Base-by-base conservation (phyloP, 345 rosid genomes). In the Aethionema arabicum region DNA sequence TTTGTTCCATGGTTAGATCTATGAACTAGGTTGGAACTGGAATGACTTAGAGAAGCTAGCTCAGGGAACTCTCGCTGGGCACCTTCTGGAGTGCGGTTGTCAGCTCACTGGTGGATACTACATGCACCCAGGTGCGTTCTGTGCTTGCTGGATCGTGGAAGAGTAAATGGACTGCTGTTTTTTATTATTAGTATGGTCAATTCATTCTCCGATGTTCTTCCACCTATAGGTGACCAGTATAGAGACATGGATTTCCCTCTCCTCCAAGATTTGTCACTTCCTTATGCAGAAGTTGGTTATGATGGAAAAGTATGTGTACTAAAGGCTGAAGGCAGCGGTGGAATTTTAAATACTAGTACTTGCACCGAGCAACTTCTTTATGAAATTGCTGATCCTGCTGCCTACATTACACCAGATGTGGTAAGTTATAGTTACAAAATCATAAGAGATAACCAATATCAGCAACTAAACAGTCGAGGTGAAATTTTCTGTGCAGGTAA, bases 21-120 rank as follows among this genome's bases (percentile, higher is more conserved):
- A 82, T 71, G 98, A 91, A 77, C 74, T 88, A 56, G 96, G 98
- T 35, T 91, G 98, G 98, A 85, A 88, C 38, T 91, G 95, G 96
- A 78, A 88, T 75, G 89, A 88, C 59, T 69, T 88, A 45, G 74
- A 80, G 68, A 74, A 66, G 75, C 83, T 91, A 65, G 95, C 95
- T 13, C 95, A 88, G 75, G 98, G 98, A 69, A 71, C 88, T 68
- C 74, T 91, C 57, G 95, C 90, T 54, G 92, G 98, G 50, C 98
- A 91, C 65, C 95, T 86, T 74, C 68, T 91, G 52, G 98, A 91
- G 78, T 91, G 98, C 33, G 96, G 98, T 68, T 88, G 95, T 75
- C 98, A 91, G 74, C 92, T 91, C 42, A 91, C 92, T n/a, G 96
- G 96, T 57, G 98, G 98, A 68, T 91, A 88, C 80, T 91, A 85